A percentile compares a stretch with the other conserved stretches of the same genome.
Evolutionary conservation across 2,329 filamentous ascomycete genomes (phyloP).

Genomic region (Sordariomycetes sp.): DNA sequence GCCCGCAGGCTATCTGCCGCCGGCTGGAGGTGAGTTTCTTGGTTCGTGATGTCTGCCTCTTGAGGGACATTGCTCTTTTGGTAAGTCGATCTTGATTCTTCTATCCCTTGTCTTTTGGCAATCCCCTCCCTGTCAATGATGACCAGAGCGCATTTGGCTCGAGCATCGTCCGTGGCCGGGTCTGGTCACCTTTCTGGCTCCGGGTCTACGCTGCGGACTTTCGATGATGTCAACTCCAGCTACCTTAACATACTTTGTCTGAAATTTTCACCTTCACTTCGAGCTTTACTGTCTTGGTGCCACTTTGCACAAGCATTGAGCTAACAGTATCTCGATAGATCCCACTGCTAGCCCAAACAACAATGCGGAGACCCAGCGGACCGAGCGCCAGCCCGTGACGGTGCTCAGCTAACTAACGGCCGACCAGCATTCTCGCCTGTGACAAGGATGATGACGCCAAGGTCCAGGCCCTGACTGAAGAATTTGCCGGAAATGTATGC

Average conservation of each 20-base stretch:
- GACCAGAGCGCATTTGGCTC: constrained; percentile 99
- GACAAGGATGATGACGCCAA: constrained; percentile 64
- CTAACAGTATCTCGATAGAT: neutral
- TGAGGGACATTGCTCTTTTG: constrained; percentile 12
- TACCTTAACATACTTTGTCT: constrained; percentile 85
- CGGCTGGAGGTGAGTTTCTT: constrained; percentile 71
- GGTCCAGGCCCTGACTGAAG: constrained; percentile 64
- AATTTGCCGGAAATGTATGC: constrained; percentile 79
- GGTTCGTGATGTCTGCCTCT: neutral
- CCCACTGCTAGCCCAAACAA: neutral
- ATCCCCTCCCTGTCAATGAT: constrained; percentile 49
- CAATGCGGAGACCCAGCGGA: neutral
- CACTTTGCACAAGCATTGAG: neutral
- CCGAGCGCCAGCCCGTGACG: neutral
- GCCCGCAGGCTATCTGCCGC: constrained; percentile 75
- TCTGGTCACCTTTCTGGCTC: constrained; percentile 66
- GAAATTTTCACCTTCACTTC: constrained; percentile 31
- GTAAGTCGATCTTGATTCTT: constrained; percentile 18
- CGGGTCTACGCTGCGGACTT: constrained; percentile 43
- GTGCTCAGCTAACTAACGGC: neutral
- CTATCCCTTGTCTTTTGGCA: neutral
- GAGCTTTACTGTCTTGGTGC: neutral
- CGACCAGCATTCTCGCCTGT: constrained; percentile 68
- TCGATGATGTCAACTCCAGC: constrained; percentile 99
- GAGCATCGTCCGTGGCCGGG: constrained; percentile 63